Conservation (phyloP, 2,329 filamentous ascomycete species). For the Decorospora gaudefroyi region DNA sequence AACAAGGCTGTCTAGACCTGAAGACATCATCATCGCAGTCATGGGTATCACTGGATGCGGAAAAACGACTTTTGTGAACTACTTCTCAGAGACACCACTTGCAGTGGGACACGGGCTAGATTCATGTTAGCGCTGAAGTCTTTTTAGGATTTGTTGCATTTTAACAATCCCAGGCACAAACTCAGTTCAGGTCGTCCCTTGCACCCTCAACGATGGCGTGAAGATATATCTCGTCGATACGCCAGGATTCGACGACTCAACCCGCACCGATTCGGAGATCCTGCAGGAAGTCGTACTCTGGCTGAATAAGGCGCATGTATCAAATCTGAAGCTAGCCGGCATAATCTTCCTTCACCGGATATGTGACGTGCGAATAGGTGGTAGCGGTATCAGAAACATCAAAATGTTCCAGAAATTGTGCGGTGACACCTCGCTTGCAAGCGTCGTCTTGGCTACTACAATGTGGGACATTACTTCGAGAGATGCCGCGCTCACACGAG, state of each 20-base stretch:
- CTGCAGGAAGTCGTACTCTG: conserved; percentile 51
- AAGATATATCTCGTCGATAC: conserved; percentile 50
- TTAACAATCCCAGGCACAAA: conserved; percentile 7
- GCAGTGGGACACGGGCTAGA: conserved; percentile 13
- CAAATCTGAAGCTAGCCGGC: conserved; percentile 47
- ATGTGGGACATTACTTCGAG: conserved; percentile 44
- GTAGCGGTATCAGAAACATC: conserved; percentile 50
- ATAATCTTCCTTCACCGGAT: conserved; percentile 57
- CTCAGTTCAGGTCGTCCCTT: conserved; percentile 6
- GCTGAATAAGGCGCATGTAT: conserved; percentile 41
- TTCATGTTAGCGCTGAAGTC: not conserved
- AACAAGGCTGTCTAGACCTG: not conserved
- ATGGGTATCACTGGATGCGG: conserved; percentile 52
- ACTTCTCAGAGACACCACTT: conserved; percentile 15
- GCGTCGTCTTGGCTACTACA: conserved; percentile 52
- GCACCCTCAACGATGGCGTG: conserved; percentile 2
- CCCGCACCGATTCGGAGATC: conserved; percentile 52
- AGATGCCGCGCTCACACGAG: conserved; percentile 1
- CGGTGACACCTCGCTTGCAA: conserved; percentile 49
- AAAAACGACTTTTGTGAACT: conserved; percentile 48
- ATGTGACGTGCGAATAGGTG: conserved; percentile 48
- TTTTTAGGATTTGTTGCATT: too few relatives aligned
- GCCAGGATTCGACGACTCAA: conserved; percentile 56
- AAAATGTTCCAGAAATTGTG: conserved; percentile 54
- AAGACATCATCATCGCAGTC: conserved; percentile 41